Conservation (phyloP, 148 eudicot species). For the Cornus suecica region DNA sequence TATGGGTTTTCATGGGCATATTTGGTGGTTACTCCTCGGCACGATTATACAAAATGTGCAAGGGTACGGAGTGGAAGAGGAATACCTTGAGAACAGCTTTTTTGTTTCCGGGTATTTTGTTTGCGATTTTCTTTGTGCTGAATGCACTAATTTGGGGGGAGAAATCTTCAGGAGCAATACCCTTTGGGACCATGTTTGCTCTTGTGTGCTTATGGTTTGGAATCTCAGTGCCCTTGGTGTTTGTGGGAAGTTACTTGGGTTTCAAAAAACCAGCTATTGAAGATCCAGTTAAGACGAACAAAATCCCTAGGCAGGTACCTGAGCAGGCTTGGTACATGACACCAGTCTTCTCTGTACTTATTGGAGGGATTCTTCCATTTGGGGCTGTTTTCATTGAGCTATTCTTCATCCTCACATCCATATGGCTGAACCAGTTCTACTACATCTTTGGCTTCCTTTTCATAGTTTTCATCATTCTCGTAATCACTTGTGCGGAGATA, state of each 20-base stretch:
- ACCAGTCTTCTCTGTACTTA: constrained; percentile 30
- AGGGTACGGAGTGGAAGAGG: constrained; percentile 18
- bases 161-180: constrained; percentile 19
- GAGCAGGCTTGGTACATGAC: constrained; percentile 40
- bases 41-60: constrained; percentile 29
- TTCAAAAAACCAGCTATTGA: constrained; percentile 25
- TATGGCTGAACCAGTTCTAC: constrained; percentile 45
- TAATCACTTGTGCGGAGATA: constrained; percentile 39
- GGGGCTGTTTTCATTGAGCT: constrained; percentile 45
- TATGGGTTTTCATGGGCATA: constrained; percentile 44
- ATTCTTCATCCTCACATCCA: constrained; percentile 39
- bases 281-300: constrained; percentile 35
- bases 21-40: constrained; percentile 37
- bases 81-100: constrained; percentile 16
- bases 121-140: constrained; percentile 10
- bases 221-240: constrained; percentile 34
- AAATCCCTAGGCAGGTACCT: constrained; percentile 39
- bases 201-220: constrained; percentile 23
- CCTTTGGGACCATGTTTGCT: constrained; percentile 21
- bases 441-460: constrained; percentile 42
- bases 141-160: constrained; percentile 17
- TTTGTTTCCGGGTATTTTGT: constrained; percentile 17
- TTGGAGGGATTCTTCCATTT: constrained; percentile 43
- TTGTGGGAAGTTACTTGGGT: constrained; percentile 39
- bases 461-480: constrained; percentile 32